Evolutionary conservation across 805 yeast genomes (phyloP), one percentile per base, ranked within the genome.

Genomic region (Priceomyces melissophilus): DNA sequence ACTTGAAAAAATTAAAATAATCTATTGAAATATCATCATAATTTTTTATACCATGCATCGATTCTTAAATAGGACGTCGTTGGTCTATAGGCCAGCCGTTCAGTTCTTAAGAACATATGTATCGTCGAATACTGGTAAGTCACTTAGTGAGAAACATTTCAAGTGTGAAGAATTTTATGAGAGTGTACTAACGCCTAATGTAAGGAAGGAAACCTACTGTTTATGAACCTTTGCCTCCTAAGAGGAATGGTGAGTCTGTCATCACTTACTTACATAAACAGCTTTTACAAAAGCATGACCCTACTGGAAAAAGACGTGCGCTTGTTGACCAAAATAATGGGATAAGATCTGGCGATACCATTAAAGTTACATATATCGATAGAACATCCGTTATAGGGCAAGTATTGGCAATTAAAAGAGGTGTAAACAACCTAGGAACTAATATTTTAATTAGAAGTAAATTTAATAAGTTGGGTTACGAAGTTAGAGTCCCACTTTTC

Each of bases 401-500:
- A 60, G 78, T 89, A 1, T 66, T 91, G 40, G 89, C 86, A 40
- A 73, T 89, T 42, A 84, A 84, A 56, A 77, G 90, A 57, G 63
- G 65, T 26, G 61, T 54, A 25, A 74, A 79, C 46, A 82, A 80
- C 30, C 65, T 85, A 33, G 88, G 86, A 34, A 77, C 95, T 12
- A 83, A 85, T 45, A 65, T 91, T n/a, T 67, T 87, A 41, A 62
- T 91, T 48, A 82, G 99, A 71, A 87, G 89, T 59, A 87, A 84
- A 58, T 71, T 87, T 51, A 75, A 82, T 46, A 85, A 84, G 52
- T 66, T 87, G n/a, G 95, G 95, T 42, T 91, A 87, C 37, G 98
- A 91, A 57, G 67, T 83, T 47, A 73, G 91, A 46, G 78, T 89
- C 36, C 90, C 91, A 23, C 65, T 91, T 17, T 91, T 74, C 69